Percentiles rank a stretch among this genome's conserved stretches.
phyloP scores from a whole-genome alignment of 1,284 basidiomycete species.

The Peniophora sp. region DNA sequence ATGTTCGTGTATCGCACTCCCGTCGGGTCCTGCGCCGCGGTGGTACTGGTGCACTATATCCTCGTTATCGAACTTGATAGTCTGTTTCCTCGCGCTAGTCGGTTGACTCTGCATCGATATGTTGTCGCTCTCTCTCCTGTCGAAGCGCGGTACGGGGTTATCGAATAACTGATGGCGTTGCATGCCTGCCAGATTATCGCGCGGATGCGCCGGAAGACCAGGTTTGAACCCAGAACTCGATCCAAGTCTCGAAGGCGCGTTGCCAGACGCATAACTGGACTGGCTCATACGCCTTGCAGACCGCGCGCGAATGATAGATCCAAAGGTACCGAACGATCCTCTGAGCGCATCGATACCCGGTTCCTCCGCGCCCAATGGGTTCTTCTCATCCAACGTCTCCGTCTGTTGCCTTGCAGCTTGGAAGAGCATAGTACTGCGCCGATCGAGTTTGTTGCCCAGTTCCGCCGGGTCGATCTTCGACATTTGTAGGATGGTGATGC shows the following conservation, averaged over 20 bases:
- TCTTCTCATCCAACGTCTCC: slow-evolving; percentile 57
- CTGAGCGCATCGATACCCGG: slow-evolving; percentile 86
- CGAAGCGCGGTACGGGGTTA: slow-evolving; percentile 44
- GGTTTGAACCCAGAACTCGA: slow-evolving; percentile 10
- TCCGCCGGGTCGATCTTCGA: slow-evolving; percentile 84
- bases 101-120: slow-evolving; percentile 21
- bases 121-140: slow-evolving; percentile 12
- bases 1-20: slow-evolving; percentile 46
- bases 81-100: slow-evolving; percentile 41
- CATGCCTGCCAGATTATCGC: slow-evolving; percentile 31
- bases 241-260: slow-evolving; percentile 11
- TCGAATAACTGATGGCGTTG: slow-evolving; percentile 78
- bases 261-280: slow-evolving; percentile 29
- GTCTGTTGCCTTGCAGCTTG: slow-evolving; percentile 66
- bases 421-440: slow-evolving; percentile 79
- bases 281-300: slow-evolving; percentile 59
- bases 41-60: slow-evolving; percentile 71
- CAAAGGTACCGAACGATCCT: slow-evolving; percentile 84
- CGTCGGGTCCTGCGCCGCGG: slow-evolving; percentile 27
- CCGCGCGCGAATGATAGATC: slow-evolving; percentile 83
- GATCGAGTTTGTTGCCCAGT: slow-evolving; percentile 68
- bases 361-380: slow-evolving; percentile 48
- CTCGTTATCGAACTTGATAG: slow-evolving; percentile 68
- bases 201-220: neutral
- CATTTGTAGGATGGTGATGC: slow-evolving; percentile 93